Conservation (phyloP, 352 stramenopile genomes). For the Phytophthora pisi region DNA sequence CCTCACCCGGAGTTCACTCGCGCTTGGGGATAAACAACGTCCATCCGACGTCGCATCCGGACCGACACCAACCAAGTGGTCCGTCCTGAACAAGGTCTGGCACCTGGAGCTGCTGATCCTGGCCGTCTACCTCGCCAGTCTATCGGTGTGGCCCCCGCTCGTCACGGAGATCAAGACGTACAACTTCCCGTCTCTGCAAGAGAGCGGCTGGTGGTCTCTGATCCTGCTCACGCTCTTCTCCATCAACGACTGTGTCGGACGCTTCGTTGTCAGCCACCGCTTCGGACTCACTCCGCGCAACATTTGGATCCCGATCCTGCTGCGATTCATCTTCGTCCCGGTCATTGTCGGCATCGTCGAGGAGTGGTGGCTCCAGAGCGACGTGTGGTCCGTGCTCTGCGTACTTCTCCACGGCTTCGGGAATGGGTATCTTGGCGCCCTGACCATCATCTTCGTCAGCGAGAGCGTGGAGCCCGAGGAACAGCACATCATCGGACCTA, state of each 20-base stretch:
- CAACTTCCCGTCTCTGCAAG: conserved; percentile 71
- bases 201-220: conserved; percentile 76
- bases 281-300: conserved; percentile 60
- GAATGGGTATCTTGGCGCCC: conserved; percentile 77
- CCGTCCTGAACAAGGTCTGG: conserved; percentile 64
- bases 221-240: conserved; percentile 81
- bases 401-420: conserved; percentile 66
- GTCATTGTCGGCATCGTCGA: conserved; percentile 69
- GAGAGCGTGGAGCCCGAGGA: conserved; percentile 73
- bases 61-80: conserved; percentile 56
- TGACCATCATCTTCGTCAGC: conserved; percentile 80
- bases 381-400: conserved; percentile 69
- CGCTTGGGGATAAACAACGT: conserved; percentile 31
- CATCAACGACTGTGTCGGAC: conserved; percentile 62
- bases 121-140: conserved; percentile 62
- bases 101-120: conserved; percentile 67
- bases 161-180: conserved; percentile 82
- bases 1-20: conserved; percentile 44
- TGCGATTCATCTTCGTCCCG: conserved; percentile 60
- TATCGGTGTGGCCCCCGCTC: conserved; percentile 75
- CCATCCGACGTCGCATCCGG: conserved; percentile 3
- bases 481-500: conserved; percentile 62
- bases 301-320: conserved; percentile 60
- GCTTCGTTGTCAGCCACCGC: conserved; percentile 68
- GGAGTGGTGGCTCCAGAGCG: conserved; percentile 62